A percentile compares a stretch with the other conserved stretches of the same genome.
Evolutionary conservation across 257 asterid species (phyloP).

Genomic region (Solanum bulbocastanum): DNA sequence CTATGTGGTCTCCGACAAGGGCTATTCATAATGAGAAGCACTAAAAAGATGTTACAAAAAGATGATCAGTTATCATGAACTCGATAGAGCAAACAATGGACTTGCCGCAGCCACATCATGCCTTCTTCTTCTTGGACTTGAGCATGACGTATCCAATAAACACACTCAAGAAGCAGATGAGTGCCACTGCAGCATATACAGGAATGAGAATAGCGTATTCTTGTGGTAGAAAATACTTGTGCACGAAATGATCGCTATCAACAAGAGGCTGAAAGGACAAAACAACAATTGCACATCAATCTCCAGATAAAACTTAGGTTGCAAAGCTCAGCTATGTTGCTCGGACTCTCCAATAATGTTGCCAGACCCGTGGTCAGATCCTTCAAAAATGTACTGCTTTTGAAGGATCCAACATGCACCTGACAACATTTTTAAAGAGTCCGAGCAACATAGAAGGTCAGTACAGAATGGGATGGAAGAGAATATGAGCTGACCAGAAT

Average conservation of each 20-base stretch:
- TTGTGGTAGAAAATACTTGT: constrained; percentile 85
- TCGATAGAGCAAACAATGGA: neutral
- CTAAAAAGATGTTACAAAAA: neutral
- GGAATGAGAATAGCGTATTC: constrained; percentile 69
- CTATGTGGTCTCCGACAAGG: neutral
- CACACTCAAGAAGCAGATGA: constrained; percentile 52
- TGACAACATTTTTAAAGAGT: neutral
- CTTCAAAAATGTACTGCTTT: neutral
- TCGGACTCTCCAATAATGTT: neutral
- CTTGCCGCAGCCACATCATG: constrained; percentile 15
- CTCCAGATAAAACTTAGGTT: neutral
- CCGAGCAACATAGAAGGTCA: neutral
- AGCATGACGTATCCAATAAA: constrained; percentile 80
- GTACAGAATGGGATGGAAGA: neutral
- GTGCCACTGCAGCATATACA: constrained; percentile 50
- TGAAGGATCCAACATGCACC: neutral
- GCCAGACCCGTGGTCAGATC: neutral
- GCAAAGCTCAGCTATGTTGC: neutral
- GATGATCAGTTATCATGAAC: neutral
- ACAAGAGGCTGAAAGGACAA: constrained; percentile 67
- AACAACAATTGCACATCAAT: neutral
- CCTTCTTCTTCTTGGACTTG: constrained; percentile 77
- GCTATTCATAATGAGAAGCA: neutral
- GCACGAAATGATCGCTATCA: constrained; percentile 75
- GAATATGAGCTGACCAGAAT: constrained; percentile 49